Evolutionary conservation across 2,329 filamentous ascomycete genomes (phyloP).

Genomic region (Diplodia scrobiculata): DNA sequence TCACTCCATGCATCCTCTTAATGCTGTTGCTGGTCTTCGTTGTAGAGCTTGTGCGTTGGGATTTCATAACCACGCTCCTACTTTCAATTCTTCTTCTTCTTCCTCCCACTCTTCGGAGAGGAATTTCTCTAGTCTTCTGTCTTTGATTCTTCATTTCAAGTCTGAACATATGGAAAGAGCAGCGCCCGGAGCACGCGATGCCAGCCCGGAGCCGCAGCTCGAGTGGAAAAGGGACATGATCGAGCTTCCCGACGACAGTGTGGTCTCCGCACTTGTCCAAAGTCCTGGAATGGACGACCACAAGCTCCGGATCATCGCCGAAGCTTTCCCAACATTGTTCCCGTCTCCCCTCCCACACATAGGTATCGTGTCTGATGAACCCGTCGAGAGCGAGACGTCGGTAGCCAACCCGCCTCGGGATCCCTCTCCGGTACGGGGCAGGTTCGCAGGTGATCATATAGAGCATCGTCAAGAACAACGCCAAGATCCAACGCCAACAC

Average conservation of each 20-base stretch:
- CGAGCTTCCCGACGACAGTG: slow-evolving; percentile 57
- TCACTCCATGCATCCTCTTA: slow-evolving; percentile 48
- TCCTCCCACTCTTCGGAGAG: slow-evolving; percentile 44
- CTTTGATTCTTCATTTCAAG: slow-evolving; percentile 62
- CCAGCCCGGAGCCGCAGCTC: slow-evolving; percentile 33
- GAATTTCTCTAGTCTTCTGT: slow-evolving; percentile 52
- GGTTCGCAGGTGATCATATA: slow-evolving; percentile 6
- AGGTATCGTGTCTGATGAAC: slow-evolving; percentile 42
- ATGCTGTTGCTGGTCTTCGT: slow-evolving; percentile 48
- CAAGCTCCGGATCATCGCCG: slow-evolving; percentile 56
- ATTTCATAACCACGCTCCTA: slow-evolving; percentile 37
- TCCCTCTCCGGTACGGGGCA: not conserved
- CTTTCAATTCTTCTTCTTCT: slow-evolving; percentile 38
- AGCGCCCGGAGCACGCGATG: slow-evolving; percentile 20
- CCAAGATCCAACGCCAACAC: slow-evolving; percentile 2
- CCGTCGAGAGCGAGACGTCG: slow-evolving; percentile 31
- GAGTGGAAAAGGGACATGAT: slow-evolving; percentile 66
- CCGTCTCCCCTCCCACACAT: slow-evolving; percentile 50
- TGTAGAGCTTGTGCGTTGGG: slow-evolving; percentile 48
- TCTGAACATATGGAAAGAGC: slow-evolving; percentile 55
- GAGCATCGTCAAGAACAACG: slow-evolving; percentile 6
- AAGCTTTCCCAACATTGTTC: slow-evolving; percentile 53
- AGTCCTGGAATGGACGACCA: slow-evolving; percentile 60
- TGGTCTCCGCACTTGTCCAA: slow-evolving; percentile 54
- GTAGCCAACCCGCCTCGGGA: not conserved